Percentiles rank a stretch among this genome's conserved stretches.
phyloP scores from a whole-genome alignment of 139 green algal genomes.

The Edaphochlamys debaryana region DNA sequence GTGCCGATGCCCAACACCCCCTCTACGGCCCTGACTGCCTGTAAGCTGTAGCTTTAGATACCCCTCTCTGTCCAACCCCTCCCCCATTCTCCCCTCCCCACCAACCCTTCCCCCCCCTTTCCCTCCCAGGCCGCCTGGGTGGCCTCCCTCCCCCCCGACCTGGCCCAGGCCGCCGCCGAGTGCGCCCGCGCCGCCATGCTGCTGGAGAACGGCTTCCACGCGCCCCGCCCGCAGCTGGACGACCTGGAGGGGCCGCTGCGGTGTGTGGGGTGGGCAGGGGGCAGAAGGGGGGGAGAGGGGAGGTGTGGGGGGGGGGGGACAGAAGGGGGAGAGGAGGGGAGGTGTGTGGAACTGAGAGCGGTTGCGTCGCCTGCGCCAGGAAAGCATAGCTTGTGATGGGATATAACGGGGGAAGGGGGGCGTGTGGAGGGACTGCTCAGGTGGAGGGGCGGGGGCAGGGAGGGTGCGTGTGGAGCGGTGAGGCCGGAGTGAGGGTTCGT shows the following conservation, averaged over 20 bases:
- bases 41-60: too few relatives aligned
- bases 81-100: neutral
- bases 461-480: neutral
- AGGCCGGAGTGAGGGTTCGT: neutral
- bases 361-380: too few relatives aligned
- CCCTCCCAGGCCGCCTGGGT: conserved; percentile 11
- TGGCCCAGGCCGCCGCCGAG: conserved; percentile 25
- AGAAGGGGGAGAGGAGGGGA: too few relatives aligned
- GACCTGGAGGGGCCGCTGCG: conserved; percentile 34
- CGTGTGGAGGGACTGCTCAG: too few relatives aligned
- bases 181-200: conserved; percentile 29
- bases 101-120: neutral
- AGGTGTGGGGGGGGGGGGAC: too few relatives aligned
- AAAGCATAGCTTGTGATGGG: too few relatives aligned
- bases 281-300: neutral
- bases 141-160: conserved; percentile 10
- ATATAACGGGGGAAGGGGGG: too few relatives aligned
- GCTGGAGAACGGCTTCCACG: conserved; percentile 41
- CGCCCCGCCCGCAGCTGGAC: conserved; percentile 22
- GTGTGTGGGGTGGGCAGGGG: neutral
- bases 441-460: neutral
- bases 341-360: too few relatives aligned
- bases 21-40: too few relatives aligned
- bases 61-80: too few relatives aligned
- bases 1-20: too few relatives aligned